Conservation (phyloP, 257 asterid species). For the Nemophila menziesii region DNA sequence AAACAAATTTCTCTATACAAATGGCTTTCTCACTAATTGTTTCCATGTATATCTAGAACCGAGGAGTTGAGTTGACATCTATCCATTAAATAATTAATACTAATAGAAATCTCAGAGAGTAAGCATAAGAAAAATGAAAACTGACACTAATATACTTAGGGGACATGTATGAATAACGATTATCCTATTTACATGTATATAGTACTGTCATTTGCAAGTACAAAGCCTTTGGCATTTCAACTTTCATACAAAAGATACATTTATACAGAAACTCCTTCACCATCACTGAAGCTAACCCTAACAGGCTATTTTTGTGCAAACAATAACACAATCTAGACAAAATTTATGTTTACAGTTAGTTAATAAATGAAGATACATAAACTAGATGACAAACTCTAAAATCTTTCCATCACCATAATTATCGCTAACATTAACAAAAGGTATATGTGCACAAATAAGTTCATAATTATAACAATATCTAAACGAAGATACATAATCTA, state of each 20-base stretch:
- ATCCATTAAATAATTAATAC: not conserved
- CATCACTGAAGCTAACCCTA: slow-evolving; percentile 78
- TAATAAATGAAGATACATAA: not conserved
- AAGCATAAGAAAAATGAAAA: not conserved
- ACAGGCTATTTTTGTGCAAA: slow-evolving; percentile 92
- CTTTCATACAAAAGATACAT: not conserved
- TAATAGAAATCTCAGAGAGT: not conserved
- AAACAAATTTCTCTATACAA: not conserved
- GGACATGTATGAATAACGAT: too few species aligned
- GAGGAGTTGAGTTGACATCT: not conserved
- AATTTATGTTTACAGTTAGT: not conserved
- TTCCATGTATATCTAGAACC: not conserved
- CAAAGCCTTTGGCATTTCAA: too few species aligned
- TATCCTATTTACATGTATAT: too few species aligned
- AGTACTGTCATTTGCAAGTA: too few species aligned
- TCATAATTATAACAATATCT: slow-evolving; percentile 25
- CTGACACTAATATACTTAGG: not conserved
- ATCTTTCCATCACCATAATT: slow-evolving; percentile 63
- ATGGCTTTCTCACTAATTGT: not conserved
- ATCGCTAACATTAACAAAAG: slow-evolving; percentile 82
- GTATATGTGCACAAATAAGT: slow-evolving; percentile 84
- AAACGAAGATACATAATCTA: not conserved
- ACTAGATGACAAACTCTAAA: not conserved
- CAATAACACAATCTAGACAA: slow-evolving; percentile 40
- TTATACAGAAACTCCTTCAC: slow-evolving; percentile 31